phyloP scores from a whole-genome alignment of 441 rosid species.

The Hura crepitans region DNA sequence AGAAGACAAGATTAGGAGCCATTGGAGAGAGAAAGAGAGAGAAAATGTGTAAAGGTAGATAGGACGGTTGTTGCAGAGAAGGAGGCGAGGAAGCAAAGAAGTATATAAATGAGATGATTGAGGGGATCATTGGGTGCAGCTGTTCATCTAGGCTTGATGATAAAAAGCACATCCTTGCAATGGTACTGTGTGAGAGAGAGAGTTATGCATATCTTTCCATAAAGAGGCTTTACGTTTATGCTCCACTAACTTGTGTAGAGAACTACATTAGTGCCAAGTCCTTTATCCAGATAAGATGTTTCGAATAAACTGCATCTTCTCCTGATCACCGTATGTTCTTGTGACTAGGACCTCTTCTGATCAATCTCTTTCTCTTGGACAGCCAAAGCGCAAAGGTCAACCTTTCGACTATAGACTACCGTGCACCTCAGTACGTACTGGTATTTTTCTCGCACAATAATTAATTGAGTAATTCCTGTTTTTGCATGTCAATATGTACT shows the following conservation, averaged over 20 bases:
- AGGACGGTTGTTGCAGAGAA: slow-evolving; percentile 44
- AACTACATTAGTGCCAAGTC: slow-evolving; percentile 30
- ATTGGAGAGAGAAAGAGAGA: slow-evolving; percentile 12
- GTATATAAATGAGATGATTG: slow-evolving; percentile 41
- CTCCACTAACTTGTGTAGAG: slow-evolving; percentile 49
- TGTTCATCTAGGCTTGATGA: slow-evolving; percentile 32
- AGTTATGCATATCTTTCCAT: slow-evolving; percentile 47
- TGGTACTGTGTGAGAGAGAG: slow-evolving; percentile 26
- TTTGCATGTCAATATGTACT: slow-evolving; percentile 5
- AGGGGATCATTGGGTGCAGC: slow-evolving; percentile 38
- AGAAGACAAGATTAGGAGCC: slow-evolving; percentile 31
- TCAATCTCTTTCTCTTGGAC: slow-evolving; percentile 25
- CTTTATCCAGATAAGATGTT: slow-evolving; percentile 25
- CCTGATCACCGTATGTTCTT: slow-evolving; percentile 27
- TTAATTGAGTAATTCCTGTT: neutral
- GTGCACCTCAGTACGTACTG: slow-evolving; percentile 9
- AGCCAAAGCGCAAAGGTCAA: slow-evolving; percentile 20
- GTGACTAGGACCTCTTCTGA: slow-evolving; percentile 22
- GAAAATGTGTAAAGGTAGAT: slow-evolving; percentile 19
- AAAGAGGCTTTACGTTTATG: slow-evolving; percentile 69
- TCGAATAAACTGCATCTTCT: slow-evolving; percentile 32
- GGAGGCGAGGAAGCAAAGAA: slow-evolving; percentile 33
- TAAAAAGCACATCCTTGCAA: slow-evolving; percentile 39
- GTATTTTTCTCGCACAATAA: neutral
- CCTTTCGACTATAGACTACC: slow-evolving; percentile 6